Evolutionary conservation across 2,329 filamentous ascomycete genomes (phyloP).

Genomic region (Penicillium sp.): DNA sequence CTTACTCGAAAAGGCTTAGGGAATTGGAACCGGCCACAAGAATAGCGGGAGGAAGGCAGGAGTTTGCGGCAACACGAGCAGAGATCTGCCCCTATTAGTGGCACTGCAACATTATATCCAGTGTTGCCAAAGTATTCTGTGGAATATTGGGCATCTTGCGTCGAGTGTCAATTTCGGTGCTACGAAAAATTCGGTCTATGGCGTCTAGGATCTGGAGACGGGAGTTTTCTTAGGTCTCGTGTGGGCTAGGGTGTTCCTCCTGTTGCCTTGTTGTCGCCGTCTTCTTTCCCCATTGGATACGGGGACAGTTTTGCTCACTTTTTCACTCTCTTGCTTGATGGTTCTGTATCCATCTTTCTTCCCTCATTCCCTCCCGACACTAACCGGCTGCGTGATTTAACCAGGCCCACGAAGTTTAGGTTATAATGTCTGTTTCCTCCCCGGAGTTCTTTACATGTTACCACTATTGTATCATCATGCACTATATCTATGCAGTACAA

Average conservation of each 20-base stretch:
- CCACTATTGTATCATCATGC: constrained; percentile 8
- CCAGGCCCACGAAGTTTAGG: background rate
- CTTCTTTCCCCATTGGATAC: constrained; percentile 8
- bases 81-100: background rate
- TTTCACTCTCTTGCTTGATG: background rate
- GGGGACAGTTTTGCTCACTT: background rate
- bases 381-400: background rate
- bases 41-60: background rate
- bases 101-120: background rate
- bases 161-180: constrained; percentile 5
- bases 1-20: background rate
- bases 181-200: constrained; percentile 8
- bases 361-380: background rate
- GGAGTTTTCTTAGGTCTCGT: background rate
- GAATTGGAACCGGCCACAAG: background rate
- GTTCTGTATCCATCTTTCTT: background rate
- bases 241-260: background rate
- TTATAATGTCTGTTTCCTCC: constrained; percentile 8
- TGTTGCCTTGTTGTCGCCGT: constrained; percentile 5
- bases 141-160: background rate
- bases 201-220: constrained; percentile 6
- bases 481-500: constrained; percentile 2
- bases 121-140: background rate
- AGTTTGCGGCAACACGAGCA: background rate
- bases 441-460: background rate